Evolutionary conservation across 306 rosid genomes (phyloP).

Genomic region (Coriaria nepalensis): DNA sequence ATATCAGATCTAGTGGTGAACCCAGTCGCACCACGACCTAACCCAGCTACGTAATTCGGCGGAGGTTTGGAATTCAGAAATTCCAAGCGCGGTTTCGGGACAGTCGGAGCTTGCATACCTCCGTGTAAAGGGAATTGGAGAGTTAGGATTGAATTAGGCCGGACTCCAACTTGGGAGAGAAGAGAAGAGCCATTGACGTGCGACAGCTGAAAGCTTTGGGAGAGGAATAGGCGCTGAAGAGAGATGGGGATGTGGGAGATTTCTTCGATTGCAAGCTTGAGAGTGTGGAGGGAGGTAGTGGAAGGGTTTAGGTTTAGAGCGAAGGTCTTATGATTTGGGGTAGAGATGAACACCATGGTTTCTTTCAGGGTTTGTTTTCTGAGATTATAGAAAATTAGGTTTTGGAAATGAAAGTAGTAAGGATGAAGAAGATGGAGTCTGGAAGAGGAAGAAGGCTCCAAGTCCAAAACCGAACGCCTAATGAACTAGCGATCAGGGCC

Average conservation of each 20-base stretch:
- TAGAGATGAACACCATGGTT: constrained; percentile 53
- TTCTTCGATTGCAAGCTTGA: constrained; percentile 40
- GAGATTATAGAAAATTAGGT: constrained; percentile 4
- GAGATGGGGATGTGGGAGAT: constrained; percentile 29
- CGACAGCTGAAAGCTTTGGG: constrained; percentile 33
- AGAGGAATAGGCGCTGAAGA: constrained; percentile 48
- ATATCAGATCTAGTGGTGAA: constrained; percentile 82
- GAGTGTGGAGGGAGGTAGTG: constrained; percentile 39
- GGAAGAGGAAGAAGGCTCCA: too few relatives aligned
- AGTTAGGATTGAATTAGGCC: constrained; percentile 28
- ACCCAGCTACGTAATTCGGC: constrained; percentile 71
- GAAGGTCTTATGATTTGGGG: constrained; percentile 44
- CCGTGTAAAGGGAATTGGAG: constrained; percentile 25
- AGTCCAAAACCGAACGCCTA: too few relatives aligned
- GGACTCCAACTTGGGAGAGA: constrained; percentile 40
- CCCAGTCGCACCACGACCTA: constrained; percentile 92
- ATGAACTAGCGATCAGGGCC: too few relatives aligned
- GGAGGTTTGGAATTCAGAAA: constrained; percentile 81
- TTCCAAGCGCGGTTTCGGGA: constrained; percentile 61
- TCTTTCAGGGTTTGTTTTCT: too few relatives aligned
- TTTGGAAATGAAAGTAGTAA: constrained; percentile 4
- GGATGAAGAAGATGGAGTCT: too few relatives aligned
- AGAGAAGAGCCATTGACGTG: constrained; percentile 19
- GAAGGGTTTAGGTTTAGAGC: constrained; percentile 38
- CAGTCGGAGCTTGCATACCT: constrained; percentile 34